Evolutionary conservation across 2,329 filamentous ascomycete species (phyloP).

Genomic region (Ilyonectria destructans): DNA sequence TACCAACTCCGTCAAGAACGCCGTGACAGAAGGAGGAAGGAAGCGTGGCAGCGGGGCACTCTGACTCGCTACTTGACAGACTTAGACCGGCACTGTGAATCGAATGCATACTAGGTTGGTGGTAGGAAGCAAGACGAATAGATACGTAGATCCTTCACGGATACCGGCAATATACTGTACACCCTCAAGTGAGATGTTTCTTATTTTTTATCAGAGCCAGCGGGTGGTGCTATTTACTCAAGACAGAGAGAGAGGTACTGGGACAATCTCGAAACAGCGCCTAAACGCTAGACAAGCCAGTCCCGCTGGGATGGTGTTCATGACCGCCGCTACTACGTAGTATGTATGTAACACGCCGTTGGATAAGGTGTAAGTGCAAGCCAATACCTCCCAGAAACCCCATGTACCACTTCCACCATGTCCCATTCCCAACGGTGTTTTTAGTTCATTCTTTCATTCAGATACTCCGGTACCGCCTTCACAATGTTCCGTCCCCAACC

Average conservation of each 20-base stretch:
- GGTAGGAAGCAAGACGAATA: neutral
- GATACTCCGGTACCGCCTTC: neutral
- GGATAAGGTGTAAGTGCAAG: no score
- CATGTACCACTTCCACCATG: no score
- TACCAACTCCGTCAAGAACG: neutral
- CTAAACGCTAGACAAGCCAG: no score
- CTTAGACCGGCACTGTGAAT: slow-evolving; percentile 3
- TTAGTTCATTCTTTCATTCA: neutral
- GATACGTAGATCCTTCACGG: neutral
- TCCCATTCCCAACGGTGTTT: no score
- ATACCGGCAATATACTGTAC: neutral
- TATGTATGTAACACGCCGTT: no score
- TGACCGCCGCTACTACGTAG: no score
- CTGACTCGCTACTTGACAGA: slow-evolving; percentile 1
- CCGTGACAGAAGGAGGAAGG: slow-evolving; percentile 1
- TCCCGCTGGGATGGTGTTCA: no score
- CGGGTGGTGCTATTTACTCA: no score
- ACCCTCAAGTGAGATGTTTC: neutral
- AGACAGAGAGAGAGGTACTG: no score
- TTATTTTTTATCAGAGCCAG: neutral
- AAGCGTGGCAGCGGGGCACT: slow-evolving; percentile 24
- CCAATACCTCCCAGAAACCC: no score
- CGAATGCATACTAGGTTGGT: neutral
- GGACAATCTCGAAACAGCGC: no score
- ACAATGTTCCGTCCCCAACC: neutral